Conservation (phyloP, 2,329 filamentous ascomycete genomes). For the Byssothecium circinans region DNA sequence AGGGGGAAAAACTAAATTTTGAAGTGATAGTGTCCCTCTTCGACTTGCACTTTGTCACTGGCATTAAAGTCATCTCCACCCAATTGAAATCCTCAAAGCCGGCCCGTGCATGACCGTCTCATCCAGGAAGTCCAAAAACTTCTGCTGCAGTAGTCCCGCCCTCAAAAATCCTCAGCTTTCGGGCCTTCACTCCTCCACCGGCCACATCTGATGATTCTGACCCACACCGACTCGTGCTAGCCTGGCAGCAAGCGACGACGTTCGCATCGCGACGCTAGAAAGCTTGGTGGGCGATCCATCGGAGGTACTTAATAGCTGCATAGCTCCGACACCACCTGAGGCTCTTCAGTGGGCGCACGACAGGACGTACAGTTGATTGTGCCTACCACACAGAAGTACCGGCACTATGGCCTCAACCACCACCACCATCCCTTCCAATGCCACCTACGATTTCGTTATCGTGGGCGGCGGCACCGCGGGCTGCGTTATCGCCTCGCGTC, state of each 20-base stretch:
- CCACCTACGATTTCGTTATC: constrained; percentile 77
- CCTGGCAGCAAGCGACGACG: not conserved
- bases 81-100: too few relatives aligned
- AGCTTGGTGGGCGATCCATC: constrained; percentile 1
- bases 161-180: not conserved
- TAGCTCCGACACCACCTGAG: not conserved
- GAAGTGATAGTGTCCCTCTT: too few relatives aligned
- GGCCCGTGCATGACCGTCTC: constrained; percentile 14
- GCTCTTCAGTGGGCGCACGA: constrained; percentile 1
- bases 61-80: too few relatives aligned
- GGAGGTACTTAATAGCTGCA: constrained; percentile 10
- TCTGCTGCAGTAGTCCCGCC: constrained; percentile 26
- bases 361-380: constrained; percentile 2
- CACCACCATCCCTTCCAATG: constrained; percentile 64
- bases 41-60: too few relatives aligned
- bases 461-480: constrained; percentile 85
- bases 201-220: too few relatives aligned
- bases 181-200: not conserved
- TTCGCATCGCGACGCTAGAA: not conserved
- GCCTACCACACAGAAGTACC: not conserved
- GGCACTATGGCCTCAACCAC: constrained; percentile 57
- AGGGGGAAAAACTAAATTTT: too few relatives aligned
- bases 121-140: constrained; percentile 33
- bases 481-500: constrained; percentile 78
- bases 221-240: not conserved